Evolutionary conservation across 169 alveolate species (phyloP).

Genomic region (Prorocentrum cordatum): DNA sequence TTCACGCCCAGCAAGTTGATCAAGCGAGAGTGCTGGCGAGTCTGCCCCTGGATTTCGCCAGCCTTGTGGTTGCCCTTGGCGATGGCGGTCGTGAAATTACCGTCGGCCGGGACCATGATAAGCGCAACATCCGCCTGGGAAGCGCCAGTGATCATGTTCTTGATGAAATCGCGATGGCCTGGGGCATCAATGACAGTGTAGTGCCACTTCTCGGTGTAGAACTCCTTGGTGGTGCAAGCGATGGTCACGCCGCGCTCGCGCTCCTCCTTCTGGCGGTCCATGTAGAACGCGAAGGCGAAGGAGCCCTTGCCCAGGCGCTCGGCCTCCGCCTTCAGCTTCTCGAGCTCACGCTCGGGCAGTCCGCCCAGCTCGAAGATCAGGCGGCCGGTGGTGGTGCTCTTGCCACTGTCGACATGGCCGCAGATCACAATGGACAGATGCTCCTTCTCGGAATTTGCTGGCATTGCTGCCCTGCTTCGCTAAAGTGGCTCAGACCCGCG

Average conservation of each 20-base stretch:
- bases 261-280: no score
- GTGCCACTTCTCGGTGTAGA: no score
- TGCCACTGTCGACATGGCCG: constrained; percentile 3
- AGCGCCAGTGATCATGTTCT: no score
- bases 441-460: constrained; percentile 4
- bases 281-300: not conserved
- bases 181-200: no score
- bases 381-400: constrained; percentile 8
- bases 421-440: not conserved
- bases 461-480: no score
- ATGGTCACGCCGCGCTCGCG: no score
- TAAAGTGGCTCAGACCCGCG: no score
- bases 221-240: no score
- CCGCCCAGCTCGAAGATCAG: not conserved
- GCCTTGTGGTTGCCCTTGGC: constrained; percentile 28
- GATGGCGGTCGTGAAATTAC: constrained; percentile 30
- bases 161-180: no score
- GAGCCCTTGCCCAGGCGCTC: constrained; percentile 5
- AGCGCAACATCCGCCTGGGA: no score
- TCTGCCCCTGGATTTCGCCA: constrained; percentile 10
- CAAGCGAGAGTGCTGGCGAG: constrained; percentile 2
- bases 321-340: constrained; percentile 2
- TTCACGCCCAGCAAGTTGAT: constrained; percentile 89
- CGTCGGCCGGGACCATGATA: no score
- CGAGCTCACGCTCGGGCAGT: not conserved